These are phyloP conservation scores for Kingdonia uniflora DNA, from an alignment of 164 flowering plant genomes.

Conservation along the genomic window DNA sequence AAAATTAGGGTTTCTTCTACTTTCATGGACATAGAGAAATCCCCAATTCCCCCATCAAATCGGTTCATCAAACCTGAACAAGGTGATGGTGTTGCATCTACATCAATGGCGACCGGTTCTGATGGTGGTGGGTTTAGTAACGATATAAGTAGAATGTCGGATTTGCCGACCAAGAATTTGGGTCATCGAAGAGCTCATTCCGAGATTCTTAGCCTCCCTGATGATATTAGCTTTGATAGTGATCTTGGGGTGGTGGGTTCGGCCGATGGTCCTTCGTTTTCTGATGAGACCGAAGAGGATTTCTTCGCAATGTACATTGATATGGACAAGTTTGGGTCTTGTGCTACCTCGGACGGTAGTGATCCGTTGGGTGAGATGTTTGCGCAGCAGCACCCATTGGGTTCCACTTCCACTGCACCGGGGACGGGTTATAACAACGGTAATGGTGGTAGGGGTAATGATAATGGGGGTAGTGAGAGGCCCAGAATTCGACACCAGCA, in stretches of 20 bases:
- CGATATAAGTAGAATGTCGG: constrained; percentile 87
- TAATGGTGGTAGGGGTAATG: constrained; percentile 6
- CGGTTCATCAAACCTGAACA: no score
- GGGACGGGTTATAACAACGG: no score
- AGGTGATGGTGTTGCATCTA: no score
- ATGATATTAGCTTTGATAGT: constrained; percentile 87
- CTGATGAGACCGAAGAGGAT: constrained; percentile 94
- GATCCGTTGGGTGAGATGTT: constrained; percentile 1
- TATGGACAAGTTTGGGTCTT: constrained; percentile 65
- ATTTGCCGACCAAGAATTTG: constrained; percentile 59
- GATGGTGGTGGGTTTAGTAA: constrained; percentile 52
- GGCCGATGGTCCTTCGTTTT: constrained; percentile 76
- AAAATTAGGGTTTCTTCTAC: no score
- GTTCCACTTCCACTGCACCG: no score
- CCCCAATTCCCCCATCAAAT: no score
- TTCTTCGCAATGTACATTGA: constrained; percentile 85
- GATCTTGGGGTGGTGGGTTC: constrained; percentile 89
- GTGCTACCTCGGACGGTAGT: constrained; percentile 9
- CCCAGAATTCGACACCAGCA: constrained; percentile 95
- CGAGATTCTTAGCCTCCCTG: constrained; percentile 89
- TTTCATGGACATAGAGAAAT: no score
- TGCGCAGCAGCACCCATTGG: neutral
- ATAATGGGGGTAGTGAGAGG: constrained; percentile 33
- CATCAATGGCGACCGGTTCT: no score
- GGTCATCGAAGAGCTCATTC: constrained; percentile 97